Percentiles rank a stretch among this genome's conserved stretches.
phyloP scores from a whole-genome alignment of 352 stramenopile species.

The Pythium vanterpoolii region DNA sequence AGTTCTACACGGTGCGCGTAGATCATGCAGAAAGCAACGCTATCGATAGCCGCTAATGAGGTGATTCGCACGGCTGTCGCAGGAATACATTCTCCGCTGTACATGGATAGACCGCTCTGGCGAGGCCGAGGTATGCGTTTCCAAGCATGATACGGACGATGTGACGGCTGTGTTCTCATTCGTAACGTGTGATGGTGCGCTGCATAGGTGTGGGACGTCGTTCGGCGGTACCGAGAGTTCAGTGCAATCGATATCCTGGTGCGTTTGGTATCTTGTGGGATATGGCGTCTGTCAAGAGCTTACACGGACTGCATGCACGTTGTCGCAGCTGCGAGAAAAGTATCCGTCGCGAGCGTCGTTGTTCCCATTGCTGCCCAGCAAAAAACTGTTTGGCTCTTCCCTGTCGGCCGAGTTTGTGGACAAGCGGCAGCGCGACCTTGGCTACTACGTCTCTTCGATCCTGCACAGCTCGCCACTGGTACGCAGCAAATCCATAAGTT shows the following conservation, averaged over 20 bases:
- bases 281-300: not conserved
- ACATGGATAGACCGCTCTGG: slow-evolving; percentile 42
- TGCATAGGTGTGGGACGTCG: slow-evolving; percentile 74
- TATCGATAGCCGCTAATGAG: not conserved
- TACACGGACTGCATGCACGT: not conserved
- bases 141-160: not conserved
- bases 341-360: slow-evolving; percentile 68
- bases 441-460: slow-evolving; percentile 84
- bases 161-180: too few species aligned
- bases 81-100: slow-evolving; percentile 85
- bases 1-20: slow-evolving; percentile 74
- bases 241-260: slow-evolving; percentile 85
- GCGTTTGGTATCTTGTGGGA: not conserved
- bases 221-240: slow-evolving; percentile 83
- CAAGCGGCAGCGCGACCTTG: slow-evolving; percentile 83
- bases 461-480: slow-evolving; percentile 77
- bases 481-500: not conserved
- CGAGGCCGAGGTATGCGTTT: slow-evolving; percentile 15
- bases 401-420: slow-evolving; percentile 84
- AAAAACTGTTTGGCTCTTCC: slow-evolving; percentile 86
- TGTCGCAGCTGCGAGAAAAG: slow-evolving; percentile 71
- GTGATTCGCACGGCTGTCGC: not conserved
- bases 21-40: not conserved
- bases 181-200: not conserved
- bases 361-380: slow-evolving; percentile 80